Evolutionary conservation across 768 basidiomycete genomes (phyloP), one percentile per base, ranked within the genome.

Genomic region (Tricholoma sp.): DNA sequence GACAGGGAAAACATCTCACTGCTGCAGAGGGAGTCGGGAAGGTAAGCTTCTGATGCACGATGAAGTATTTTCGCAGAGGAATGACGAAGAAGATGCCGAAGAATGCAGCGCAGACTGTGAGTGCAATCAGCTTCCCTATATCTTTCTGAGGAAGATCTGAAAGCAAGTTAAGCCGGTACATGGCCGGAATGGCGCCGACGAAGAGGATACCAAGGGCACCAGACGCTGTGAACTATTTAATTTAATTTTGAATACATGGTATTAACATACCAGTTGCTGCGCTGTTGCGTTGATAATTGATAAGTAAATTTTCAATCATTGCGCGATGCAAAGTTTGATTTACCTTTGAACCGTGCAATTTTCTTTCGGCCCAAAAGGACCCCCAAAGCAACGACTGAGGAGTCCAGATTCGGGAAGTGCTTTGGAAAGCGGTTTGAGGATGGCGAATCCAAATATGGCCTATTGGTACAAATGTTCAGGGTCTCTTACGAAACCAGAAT

Each of bases 71-170:
- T 54, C 82, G 77, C 34, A 84, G 69, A 1, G 84, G 84, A 55
- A 86, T 81, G 54, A 82, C 82, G 73, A 88, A 87, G 68, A 85
- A 83, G 8, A 85, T 77, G 47, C 82, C 83, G 59, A 82, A 85
- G 73, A 84, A 82, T 37, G 78, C 79, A 49, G 79, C 75, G 58
- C 76, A 78, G 11, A 76, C 67, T 8, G 80, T 80, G 39, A 86
- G 73, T 1, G 81, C 78, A 58, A 85, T 80, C 15, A 86, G 70
- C 49, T 74, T 77, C 2, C 82, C 84, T 48, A 81, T 72, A 55
- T 86, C 84, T 29, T 80, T 59, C 44, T 74, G 55, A 3, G 84
- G 83, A 6, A 71, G 58, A 8, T 65, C 65, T 12, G 76, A 73
- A 20, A 84, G 68, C 7, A 84, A 75, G 17, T 74, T 60, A 5